Conservation (phyloP, 2,329 filamentous ascomycete species). For the Cryoendolithus antarcticus region DNA sequence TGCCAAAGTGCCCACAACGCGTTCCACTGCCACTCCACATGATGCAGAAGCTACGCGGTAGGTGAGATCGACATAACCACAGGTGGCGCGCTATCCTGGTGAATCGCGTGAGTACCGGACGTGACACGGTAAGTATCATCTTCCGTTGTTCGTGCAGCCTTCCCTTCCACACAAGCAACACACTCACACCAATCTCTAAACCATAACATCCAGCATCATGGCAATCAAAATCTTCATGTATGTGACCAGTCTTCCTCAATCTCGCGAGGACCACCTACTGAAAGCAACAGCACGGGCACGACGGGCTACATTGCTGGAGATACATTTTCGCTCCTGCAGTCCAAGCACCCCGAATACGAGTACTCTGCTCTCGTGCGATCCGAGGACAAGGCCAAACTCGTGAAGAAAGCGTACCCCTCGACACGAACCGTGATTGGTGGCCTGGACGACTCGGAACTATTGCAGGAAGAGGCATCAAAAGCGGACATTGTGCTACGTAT, state of each 20-base stretch:
- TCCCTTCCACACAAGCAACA: no score
- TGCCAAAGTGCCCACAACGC: no score
- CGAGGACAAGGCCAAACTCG: slow-evolving; percentile 34
- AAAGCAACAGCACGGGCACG: slow-evolving; percentile 15
- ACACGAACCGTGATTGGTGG: slow-evolving; percentile 40
- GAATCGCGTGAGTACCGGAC: no score
- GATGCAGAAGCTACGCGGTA: no score
- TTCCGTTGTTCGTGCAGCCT: no score
- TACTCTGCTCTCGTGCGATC: slow-evolving; percentile 39
- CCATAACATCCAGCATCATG: slow-evolving; percentile 6
- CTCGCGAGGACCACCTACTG: background rate
- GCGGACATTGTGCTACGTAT: slow-evolving; percentile 40
- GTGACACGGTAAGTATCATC: no score
- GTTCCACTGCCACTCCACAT: no score
- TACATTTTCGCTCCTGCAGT: slow-evolving; percentile 30
- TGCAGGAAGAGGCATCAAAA: slow-evolving; percentile 35
- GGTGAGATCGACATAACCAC: no score
- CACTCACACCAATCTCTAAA: no score
- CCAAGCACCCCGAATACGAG: slow-evolving; percentile 38
- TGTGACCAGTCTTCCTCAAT: background rate
- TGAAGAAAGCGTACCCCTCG: slow-evolving; percentile 23
- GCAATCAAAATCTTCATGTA: slow-evolving; percentile 20
- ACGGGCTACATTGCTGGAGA: slow-evolving; percentile 36
- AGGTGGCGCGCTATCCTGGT: no score
- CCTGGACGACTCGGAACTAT: slow-evolving; percentile 32